Conservation (phyloP, 495 filamentous ascomycete genomes). For the Parachaetomium inaequale region DNA sequence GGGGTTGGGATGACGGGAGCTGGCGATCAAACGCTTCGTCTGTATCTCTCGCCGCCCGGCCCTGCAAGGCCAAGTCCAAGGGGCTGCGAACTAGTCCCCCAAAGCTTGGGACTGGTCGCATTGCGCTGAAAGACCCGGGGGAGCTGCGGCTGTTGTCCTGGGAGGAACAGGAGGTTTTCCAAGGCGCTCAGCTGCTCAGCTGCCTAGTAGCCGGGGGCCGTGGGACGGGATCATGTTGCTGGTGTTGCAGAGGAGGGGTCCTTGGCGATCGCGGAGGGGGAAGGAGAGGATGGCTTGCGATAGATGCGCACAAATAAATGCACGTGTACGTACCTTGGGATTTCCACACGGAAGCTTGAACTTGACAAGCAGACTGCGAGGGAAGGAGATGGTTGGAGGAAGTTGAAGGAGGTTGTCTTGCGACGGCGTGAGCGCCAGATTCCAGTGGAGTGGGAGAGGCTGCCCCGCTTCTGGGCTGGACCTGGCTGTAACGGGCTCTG, state of each 20-base stretch:
- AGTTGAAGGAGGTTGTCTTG: background rate
- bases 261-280: background rate
- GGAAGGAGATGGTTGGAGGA: background rate
- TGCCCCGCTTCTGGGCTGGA: slow-evolving; percentile 22
- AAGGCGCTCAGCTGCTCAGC: background rate
- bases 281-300: background rate
- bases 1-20: slow-evolving; percentile 15
- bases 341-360: background rate
- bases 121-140: background rate
- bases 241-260: background rate
- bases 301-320: background rate
- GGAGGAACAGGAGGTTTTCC: background rate
- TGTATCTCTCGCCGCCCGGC: slow-evolving; percentile 7
- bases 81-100: background rate
- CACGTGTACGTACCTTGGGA: slow-evolving; percentile 9
- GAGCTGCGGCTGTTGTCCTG: too few species aligned
- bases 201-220: background rate
- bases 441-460: background rate
- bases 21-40: slow-evolving; percentile 34
- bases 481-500: background rate
- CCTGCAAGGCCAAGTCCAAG: background rate
- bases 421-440: slow-evolving; percentile 10
- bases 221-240: background rate
- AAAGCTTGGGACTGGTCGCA: background rate
- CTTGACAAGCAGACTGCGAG: background rate